These are phyloP conservation scores for Cerrena zonata DNA, from an alignment of 1,284 basidiomycete species.

Conservation along the genomic window DNA sequence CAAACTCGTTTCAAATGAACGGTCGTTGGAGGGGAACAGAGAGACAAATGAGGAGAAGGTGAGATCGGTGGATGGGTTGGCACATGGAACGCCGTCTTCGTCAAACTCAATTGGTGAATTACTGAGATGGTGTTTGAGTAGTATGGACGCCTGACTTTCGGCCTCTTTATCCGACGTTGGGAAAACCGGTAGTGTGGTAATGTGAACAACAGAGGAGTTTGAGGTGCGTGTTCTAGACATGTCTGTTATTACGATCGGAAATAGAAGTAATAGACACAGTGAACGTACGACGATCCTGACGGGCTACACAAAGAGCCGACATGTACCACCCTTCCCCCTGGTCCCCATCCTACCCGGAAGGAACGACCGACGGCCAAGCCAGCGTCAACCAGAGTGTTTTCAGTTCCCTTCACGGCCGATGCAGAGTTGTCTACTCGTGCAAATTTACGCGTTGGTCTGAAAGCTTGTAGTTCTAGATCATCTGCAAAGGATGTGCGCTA, in stretches of 20 bases:
- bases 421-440: conserved; percentile 59
- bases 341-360: conserved; percentile 89
- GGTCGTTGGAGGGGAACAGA: conserved; percentile 70
- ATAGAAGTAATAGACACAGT: conserved; percentile 5
- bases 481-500: conserved; percentile 75
- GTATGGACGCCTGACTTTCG: conserved; percentile 46
- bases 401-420: conserved; percentile 59
- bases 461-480: conserved; percentile 56
- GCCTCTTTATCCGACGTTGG: conserved; percentile 32
- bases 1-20: conserved; percentile 71
- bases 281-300: conserved; percentile 40
- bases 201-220: conserved; percentile 52
- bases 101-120: conserved; percentile 64
- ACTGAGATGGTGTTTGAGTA: conserved; percentile 77
- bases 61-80: conserved; percentile 51
- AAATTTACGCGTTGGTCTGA: conserved; percentile 67
- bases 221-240: conserved; percentile 38
- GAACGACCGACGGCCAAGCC: conserved; percentile 83
- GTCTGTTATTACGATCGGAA: conserved; percentile 13
- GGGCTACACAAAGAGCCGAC: conserved; percentile 67
- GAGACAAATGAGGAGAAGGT: conserved; percentile 77
- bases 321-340: conserved; percentile 72
- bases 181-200: conserved; percentile 43
- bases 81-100: conserved; percentile 51
- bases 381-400: conserved; percentile 70